Evolutionary conservation across 352 stramenopile genomes (phyloP).

Genomic region (Phytophthora nicotianae): DNA sequence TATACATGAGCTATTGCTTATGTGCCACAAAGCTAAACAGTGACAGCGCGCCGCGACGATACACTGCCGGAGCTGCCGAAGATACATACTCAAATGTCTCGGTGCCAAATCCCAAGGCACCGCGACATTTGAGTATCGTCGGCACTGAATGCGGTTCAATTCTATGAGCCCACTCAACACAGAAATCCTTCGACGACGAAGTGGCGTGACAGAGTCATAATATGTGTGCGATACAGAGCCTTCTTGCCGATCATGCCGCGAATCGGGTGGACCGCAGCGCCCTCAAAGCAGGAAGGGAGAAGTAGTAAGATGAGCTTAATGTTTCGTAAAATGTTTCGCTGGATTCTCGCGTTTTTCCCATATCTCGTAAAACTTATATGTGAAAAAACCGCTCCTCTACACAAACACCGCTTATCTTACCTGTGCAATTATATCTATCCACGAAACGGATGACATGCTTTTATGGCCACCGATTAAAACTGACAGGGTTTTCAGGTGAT

Average conservation of each 20-base stretch:
- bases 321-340: constrained; percentile 30
- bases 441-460: background rate
- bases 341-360: constrained; percentile 15
- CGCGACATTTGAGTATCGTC: too few species aligned
- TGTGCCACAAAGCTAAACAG: background rate
- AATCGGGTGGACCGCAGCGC: constrained; percentile 13
- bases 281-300: background rate
- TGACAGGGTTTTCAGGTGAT: constrained; percentile 19
- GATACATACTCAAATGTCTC: constrained; percentile 22
- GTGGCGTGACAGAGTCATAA: constrained; percentile 2
- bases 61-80: too few species aligned
- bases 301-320: constrained; percentile 3
- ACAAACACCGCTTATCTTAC: too few species aligned
- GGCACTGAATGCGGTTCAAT: constrained; percentile 22
- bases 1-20: background rate
- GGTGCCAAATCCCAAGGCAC: constrained; percentile 27
- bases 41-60: constrained; percentile 15
- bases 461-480: background rate
- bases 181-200: constrained; percentile 26
- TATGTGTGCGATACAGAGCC: constrained; percentile 21
- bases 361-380: background rate
- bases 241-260: background rate
- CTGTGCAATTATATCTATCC: background rate
- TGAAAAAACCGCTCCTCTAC: background rate
- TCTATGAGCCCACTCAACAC: too few species aligned